Evolutionary conservation across 768 basidiomycete genomes (phyloP).

Genomic region (Lactarius hatsudake): DNA sequence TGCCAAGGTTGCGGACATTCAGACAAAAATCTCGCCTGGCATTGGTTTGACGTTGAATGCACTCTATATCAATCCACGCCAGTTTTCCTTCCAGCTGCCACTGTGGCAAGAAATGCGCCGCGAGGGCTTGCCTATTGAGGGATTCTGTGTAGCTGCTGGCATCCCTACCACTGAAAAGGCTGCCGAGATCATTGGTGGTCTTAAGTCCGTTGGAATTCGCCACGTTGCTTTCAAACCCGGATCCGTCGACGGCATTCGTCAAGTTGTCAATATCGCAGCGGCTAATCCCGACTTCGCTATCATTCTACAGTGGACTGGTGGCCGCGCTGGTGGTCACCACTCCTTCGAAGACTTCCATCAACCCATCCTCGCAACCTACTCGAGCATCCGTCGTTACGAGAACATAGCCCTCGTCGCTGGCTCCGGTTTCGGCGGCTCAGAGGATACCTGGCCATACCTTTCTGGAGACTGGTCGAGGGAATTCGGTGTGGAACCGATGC

Average conservation of each 20-base stretch:
- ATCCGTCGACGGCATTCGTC: conserved; percentile 94
- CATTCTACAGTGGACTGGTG: conserved; percentile 99
- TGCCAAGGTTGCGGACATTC: conserved; percentile 89
- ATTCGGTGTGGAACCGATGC: conserved; percentile 91
- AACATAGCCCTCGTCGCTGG: conserved; percentile 93
- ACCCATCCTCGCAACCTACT: conserved; percentile 88
- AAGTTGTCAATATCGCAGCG: conserved; percentile 93
- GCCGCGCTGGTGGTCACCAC: conserved; percentile 97
- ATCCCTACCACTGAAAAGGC: conserved; percentile 97
- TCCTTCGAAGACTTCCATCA: conserved; percentile 99
- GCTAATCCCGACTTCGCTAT: conserved; percentile 95
- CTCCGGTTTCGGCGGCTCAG: conserved; percentile 92
- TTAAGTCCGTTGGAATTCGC: conserved; percentile 83
- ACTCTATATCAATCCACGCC: conserved; percentile 96
- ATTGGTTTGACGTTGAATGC: conserved; percentile 93
- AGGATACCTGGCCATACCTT: conserved; percentile 95
- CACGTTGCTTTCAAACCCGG: conserved; percentile 99
- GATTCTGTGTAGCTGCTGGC: conserved; percentile 98
- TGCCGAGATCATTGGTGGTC: conserved; percentile 86
- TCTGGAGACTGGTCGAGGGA: conserved; percentile 91
- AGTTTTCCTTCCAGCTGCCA: conserved; percentile 96
- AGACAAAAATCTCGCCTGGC: conserved; percentile 77
- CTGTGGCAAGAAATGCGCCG: conserved; percentile 97
- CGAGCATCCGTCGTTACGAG: conserved; percentile 79
- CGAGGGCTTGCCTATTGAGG: conserved; percentile 94